Percentiles rank a stretch among this genome's conserved stretches.
Evolutionary conservation across 176 grass and related monocot species (phyloP).

Genomic region (Oryza glumipatula): DNA sequence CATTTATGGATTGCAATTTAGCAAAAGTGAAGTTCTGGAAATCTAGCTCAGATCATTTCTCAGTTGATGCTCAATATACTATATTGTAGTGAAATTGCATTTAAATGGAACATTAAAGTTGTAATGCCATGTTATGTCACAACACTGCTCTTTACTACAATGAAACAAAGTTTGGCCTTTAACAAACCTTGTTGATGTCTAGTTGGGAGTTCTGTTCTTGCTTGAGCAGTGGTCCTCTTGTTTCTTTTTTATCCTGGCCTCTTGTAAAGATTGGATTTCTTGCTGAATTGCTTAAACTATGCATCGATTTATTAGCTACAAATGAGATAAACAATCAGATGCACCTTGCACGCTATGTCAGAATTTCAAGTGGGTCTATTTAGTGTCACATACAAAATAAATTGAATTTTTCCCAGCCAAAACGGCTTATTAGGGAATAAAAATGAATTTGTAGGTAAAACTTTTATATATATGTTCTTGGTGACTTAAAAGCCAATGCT

Average conservation of each 20-base stretch:
- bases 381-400: no score
- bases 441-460: no score
- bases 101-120: background rate
- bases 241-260: background rate
- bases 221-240: background rate
- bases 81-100: constrained; percentile 1
- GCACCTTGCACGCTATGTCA: constrained; percentile 17
- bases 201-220: background rate
- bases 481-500: no score
- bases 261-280: background rate
- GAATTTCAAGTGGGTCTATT: background rate
- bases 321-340: background rate
- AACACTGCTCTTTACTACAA: no score
- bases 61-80: no score
- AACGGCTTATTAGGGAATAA: no score
- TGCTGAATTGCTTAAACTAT: constrained; percentile 4
- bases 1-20: background rate
- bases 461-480: no score
- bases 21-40: constrained; percentile 15
- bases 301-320: background rate
- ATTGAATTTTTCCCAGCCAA: no score
- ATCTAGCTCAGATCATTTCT: constrained; percentile 23
- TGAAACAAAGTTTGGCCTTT: no score
- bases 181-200: background rate
- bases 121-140: no score